These are phyloP conservation scores for Glycine latifolia DNA, from an alignment of 306 rosid species.

Conservation along the genomic window DNA sequence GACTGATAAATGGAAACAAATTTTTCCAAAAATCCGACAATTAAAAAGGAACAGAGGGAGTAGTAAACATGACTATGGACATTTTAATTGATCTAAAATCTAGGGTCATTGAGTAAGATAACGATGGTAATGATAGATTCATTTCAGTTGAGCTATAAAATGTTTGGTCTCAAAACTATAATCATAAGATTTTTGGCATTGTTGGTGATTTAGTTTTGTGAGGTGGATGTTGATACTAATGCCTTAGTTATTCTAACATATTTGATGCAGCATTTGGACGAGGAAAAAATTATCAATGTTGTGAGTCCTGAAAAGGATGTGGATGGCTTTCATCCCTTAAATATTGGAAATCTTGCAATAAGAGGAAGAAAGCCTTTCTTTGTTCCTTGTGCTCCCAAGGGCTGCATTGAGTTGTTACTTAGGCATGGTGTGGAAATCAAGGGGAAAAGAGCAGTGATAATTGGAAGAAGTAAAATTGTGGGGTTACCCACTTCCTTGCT, in stretches of 20 bases:
- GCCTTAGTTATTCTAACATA: constrained; percentile 31
- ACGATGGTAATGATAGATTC: neutral
- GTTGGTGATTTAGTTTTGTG: constrained; percentile 1
- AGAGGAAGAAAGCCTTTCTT: constrained; percentile 55
- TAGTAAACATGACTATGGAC: constrained; percentile 1
- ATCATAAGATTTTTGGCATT: neutral
- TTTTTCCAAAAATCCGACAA: too few relatives aligned
- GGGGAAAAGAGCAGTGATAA: constrained; percentile 53
- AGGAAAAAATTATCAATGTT: constrained; percentile 48
- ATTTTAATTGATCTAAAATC: neutral
- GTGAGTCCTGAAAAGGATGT: constrained; percentile 59
- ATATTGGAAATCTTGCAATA: constrained; percentile 53
- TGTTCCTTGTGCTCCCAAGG: constrained; percentile 55
- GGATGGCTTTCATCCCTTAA: constrained; percentile 62
- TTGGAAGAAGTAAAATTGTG: constrained; percentile 55
- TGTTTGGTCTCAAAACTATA: neutral
- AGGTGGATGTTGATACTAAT: constrained; percentile 1
- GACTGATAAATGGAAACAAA: too few relatives aligned
- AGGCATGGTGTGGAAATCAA: constrained; percentile 50
- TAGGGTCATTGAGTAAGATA: neutral
- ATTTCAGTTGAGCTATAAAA: neutral
- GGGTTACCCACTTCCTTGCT: constrained; percentile 58
- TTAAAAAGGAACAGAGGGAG: too few relatives aligned
- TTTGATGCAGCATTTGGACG: constrained; percentile 52
- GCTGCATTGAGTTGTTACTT: constrained; percentile 53